A percentile compares a stretch with the other conserved stretches of the same genome.
Evolutionary conservation across 169 alveolate species (phyloP).

Genomic region (Sarcocystis neurona): DNA sequence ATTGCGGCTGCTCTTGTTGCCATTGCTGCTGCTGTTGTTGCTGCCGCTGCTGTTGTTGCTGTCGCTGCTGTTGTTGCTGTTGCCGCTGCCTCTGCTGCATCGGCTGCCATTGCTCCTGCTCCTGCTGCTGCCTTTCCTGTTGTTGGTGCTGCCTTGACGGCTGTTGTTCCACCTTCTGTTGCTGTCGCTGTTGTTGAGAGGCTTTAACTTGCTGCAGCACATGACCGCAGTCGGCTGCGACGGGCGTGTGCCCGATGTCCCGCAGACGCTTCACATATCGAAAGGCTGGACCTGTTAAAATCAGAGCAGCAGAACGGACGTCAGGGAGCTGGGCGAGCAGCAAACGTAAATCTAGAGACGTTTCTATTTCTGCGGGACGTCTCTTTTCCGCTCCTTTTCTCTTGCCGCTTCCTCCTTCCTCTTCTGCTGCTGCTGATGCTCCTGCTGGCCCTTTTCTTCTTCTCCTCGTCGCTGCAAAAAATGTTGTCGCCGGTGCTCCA

Average conservation of each 20-base stretch:
- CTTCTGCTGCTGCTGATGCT: background rate
- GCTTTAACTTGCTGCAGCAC: background rate
- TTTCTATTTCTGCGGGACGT: background rate
- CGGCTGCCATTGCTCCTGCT: background rate
- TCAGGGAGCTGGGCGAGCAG: slow-evolving; percentile 37
- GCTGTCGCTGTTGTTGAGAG: slow-evolving; percentile 1
- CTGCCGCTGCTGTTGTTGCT: background rate
- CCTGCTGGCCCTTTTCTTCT: background rate
- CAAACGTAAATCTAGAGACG: slow-evolving; percentile 31
- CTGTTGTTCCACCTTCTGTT: background rate
- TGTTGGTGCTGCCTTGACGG: background rate
- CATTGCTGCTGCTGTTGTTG: background rate
- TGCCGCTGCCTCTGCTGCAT: background rate
- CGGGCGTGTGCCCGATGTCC: slow-evolving; percentile 5
- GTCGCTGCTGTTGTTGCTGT: background rate
- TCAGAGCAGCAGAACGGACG: slow-evolving; percentile 11
- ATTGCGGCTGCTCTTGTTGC: background rate
- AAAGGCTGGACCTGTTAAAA: slow-evolving; percentile 50
- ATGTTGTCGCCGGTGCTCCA: background rate
- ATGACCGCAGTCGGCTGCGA: slow-evolving; percentile 29
- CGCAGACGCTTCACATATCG: slow-evolving; percentile 46
- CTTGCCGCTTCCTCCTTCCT: background rate
- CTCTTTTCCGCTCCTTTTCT: background rate
- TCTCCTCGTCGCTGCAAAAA: background rate
- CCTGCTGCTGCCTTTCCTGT: background rate